Evolutionary conservation across 1,284 basidiomycete genomes (phyloP), one percentile per base, ranked within the genome.

Genomic region (Cutaneotrichosporon mucoides): DNA sequence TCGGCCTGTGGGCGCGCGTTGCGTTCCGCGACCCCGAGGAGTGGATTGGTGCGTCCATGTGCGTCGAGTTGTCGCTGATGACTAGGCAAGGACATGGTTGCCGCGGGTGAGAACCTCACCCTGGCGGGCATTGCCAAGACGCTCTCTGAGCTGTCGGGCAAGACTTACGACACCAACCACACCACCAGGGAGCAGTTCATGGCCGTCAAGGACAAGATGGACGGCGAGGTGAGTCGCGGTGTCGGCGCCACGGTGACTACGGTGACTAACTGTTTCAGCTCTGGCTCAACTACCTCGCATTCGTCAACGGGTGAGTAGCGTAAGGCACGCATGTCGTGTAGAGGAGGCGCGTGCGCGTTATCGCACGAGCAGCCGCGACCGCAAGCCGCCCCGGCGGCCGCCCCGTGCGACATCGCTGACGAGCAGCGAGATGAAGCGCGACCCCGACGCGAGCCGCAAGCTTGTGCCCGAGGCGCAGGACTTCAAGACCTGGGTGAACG

Each of bases 11-110:
- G 61, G 71, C 66, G 6, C 61, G 65, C n/a, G 67, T 56, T 1
- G 71, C 72, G 5, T 60, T 73, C 41, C 56, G 63, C 44, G 59
- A 67, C 34, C 69, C 70, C 3, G 56, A 66, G 7, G 47, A 67
- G 56, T 75, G 70, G 68, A 67, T 66, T 35, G 72, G 73, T 71
- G 46, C 50, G 68, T 59, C 24, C 38, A 5, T 34, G 16, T 13
- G 35, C 13, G 44, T 36, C 1, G 5, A 38, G 24, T 24, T n/a
- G 44, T 6, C 2, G 16, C 54, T 56, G 34, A 56, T 33, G 33
- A 11, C 36, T 34, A 64, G 63, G 64, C 40, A 57, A 61, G 57
- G 53, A 57, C 56, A 56, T 66, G 38, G 38, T 57, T n/a, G 59
- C 56, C 13, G 48, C 40, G 42, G 52, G 54, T 33, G 61, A 66